Evolutionary conservation across 2,329 filamentous ascomycete genomes (phyloP), one percentile per base, ranked within the genome.

Genomic region (Fusarium metavorans): DNA sequence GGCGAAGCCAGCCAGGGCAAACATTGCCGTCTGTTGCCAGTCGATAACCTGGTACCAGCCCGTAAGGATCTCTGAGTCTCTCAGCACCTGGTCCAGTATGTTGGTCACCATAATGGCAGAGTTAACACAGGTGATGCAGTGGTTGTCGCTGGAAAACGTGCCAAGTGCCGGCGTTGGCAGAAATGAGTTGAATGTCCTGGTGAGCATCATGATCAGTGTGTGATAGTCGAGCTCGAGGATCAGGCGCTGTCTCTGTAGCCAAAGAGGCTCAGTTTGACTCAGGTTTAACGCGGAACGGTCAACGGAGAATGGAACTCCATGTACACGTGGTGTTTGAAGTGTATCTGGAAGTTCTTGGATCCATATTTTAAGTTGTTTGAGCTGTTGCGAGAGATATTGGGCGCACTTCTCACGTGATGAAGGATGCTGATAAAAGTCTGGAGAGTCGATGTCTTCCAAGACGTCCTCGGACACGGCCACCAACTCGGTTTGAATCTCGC

Each of bases 161-260:
- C 78, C 76, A 0, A 78, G 64, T 3, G 79, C 77, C 2, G 79
- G 74, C 1, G 78, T 77, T 2, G 77, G 78, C 1, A 78, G 63
- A 41, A 86, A 86, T 14, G 77, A 79, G 56, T 86, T 83, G 35
- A 85, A 84, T 0, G 83, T 81, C 10, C 85, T 81, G 61, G 82
- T 83, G 3, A 86, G 77, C 65, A 82, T 82, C 16, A 83, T 79
- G 35, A 67, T 77, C 2, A 85, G 72, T 32, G 82, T 82, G 66
- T 87, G 85, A 59, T 87, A 87, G 25, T 83, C 76, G 1, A 86
- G 73, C 67, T 87, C 85, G 1, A 87, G 79, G 6, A 84, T 75
- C 0, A 87, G 72, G 3, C 85, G 84, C 35, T 82, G 80, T 13
- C 79, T 81, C 68, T 86, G 84, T 4, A 87, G 76, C 85, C 85